Conservation (phyloP, 2,329 filamentous ascomycete genomes). For the Falciphora oryzae region DNA sequence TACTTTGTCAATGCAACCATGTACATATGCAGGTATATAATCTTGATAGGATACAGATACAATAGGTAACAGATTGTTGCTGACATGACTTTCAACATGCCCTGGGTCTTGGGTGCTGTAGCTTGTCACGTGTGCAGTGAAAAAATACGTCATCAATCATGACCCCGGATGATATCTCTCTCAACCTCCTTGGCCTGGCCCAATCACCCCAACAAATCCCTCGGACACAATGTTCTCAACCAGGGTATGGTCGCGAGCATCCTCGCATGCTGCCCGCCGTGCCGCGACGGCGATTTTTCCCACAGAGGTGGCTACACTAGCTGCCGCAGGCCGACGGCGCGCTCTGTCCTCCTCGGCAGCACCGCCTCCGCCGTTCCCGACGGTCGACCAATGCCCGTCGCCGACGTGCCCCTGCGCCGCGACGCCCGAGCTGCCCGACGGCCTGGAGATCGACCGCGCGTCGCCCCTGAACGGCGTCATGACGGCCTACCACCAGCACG, state of each 20-base stretch:
- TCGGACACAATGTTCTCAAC: not conserved
- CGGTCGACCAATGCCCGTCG: conserved; percentile 58
- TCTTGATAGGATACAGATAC: not conserved
- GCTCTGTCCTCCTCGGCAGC: not conserved
- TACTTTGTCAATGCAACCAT: not conserved
- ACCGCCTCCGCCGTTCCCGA: conserved; percentile 32
- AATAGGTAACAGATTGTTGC: not conserved
- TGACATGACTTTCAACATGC: not conserved
- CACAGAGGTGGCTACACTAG: too few relatives aligned
- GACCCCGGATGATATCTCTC: not conserved
- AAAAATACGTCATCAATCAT: not conserved
- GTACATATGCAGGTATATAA: not conserved
- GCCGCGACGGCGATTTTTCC: not conserved
- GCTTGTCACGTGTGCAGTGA: not conserved
- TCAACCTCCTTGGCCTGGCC: too few relatives aligned
- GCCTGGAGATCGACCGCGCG: conserved; percentile 68
- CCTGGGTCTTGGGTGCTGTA: not conserved
- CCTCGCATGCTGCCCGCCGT: not conserved
- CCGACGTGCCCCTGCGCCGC: conserved; percentile 72
- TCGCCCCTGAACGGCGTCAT: conserved; percentile 71
- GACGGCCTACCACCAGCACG: conserved; percentile 71
- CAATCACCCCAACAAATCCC: not conserved
- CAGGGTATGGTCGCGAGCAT: not conserved
- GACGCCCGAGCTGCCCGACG: conserved; percentile 56
- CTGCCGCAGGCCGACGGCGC: too few relatives aligned